Percentiles rank a stretch among this genome's conserved stretches.
These are phyloP conservation scores for Stagonosporopsis chrysanthemi DNA, from an alignment of 2,329 filamentous ascomycete genomes.

Conservation along the genomic window DNA sequence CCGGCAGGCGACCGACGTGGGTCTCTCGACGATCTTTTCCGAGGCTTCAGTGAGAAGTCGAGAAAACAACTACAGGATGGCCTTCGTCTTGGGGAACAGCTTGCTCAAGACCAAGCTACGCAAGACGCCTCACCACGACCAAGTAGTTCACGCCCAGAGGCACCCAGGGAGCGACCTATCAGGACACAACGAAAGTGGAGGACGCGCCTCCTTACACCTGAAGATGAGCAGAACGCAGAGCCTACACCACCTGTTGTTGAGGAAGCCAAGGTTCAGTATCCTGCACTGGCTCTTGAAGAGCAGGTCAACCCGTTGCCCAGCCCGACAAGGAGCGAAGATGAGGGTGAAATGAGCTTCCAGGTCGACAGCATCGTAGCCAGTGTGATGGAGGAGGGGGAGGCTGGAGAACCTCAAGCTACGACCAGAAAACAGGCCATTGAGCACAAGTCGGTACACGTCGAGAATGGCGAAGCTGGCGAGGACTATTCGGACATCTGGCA, in stretches of 20 bases:
- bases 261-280: conserved; percentile 39
- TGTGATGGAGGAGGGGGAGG: conserved; percentile 13
- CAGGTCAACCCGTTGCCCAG: conserved; percentile 37
- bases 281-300: conserved; percentile 24
- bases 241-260: conserved; percentile 17
- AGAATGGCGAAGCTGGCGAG: conserved; percentile 14
- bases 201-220: conserved; percentile 46
- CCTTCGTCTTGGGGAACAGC: conserved; percentile 49
- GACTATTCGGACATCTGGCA: conserved; percentile 55
- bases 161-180: conserved; percentile 32
- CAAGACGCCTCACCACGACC: conserved; percentile 29
- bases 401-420: not conserved
- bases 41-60: conserved; percentile 50
- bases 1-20: conserved; percentile 30
- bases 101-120: conserved; percentile 37
- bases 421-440: conserved; percentile 4
- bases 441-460: not conserved
- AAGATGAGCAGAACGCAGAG: conserved; percentile 34
- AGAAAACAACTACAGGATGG: conserved; percentile 49
- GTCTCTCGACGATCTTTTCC: conserved; percentile 48
- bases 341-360: conserved; percentile 46
- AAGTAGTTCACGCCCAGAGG: conserved; percentile 21
- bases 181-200: conserved; percentile 34
- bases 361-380: conserved; percentile 31
- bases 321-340: conserved; percentile 41